Base-by-base conservation (phyloP, 176 grass and related monocot genomes). In the Pontederia crassipes region DNA sequence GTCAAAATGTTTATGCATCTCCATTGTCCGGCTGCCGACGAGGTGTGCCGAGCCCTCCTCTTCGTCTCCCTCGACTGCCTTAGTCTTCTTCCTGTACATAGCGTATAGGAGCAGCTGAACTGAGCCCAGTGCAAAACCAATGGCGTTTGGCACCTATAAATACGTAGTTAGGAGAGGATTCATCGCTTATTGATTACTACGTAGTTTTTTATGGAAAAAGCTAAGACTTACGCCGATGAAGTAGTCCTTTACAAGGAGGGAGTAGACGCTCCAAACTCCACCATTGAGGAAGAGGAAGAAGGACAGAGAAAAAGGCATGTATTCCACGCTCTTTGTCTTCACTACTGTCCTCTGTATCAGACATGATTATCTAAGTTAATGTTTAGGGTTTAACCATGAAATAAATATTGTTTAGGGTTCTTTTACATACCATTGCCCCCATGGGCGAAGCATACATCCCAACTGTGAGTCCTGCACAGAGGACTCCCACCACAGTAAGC, bases 211-310 rank as follows among this genome's bases (percentile, higher is more conserved):
- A 2, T 13, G 28, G 10, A 45, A 45, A 14, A 64, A 59, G 28
- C 6, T 1, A 35, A 35, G 49, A 58, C 72, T 80, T 85, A 95
- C 89, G 28, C 75, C 81, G n/a, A 95, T 68, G 68, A 85, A 95
- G 74, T 70, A 72, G 54, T 95, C 84, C 27, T 16, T 56, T 16
- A 78, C 81, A 24, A 95, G 79, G 45, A 95, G 12, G 14, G 85
- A 81, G 28, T 95, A 95, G 13, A 52, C 0, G 28, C 71, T 65
- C 89, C 89, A 95, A 18, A 85, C 56, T 16, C 79, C 89, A 27
- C 78, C 85, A 17, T 95, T 95, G 28, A 95, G 80, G 76, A 83
- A 89, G 28, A 89, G 75, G 76, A 78, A 89, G 48, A 89, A 78
- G 28, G 85, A 95, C 8, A 85, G 79, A 9, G 80, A 75, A 75